Evolutionary conservation across 2,329 filamentous ascomycete species (phyloP).

Genomic region (Alternaria consortialis): DNA sequence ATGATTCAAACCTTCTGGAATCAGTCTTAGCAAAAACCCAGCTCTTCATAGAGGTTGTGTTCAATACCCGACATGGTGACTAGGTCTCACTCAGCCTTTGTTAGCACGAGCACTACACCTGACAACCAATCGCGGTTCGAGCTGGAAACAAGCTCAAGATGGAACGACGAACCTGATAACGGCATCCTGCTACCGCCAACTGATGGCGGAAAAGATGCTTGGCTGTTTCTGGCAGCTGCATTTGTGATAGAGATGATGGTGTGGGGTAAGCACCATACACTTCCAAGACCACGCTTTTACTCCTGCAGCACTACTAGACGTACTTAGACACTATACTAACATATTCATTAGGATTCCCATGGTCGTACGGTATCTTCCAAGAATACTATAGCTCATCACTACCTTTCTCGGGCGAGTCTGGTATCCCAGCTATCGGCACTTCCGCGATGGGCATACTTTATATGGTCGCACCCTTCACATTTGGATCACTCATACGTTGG

Average conservation of each 20-base stretch:
- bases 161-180: constrained; percentile 12
- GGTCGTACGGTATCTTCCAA: constrained; percentile 75
- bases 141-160: constrained; percentile 10
- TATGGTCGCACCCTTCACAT: constrained; percentile 53
- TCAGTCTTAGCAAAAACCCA: background rate
- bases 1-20: background rate
- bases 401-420: constrained; percentile 63
- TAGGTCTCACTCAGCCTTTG: constrained; percentile 2
- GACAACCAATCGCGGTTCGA: constrained; percentile 10
- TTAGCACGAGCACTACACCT: background rate
- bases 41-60: background rate
- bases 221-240: constrained; percentile 60
- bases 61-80: background rate
- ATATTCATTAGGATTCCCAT: constrained; percentile 66
- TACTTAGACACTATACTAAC: constrained; percentile 5
- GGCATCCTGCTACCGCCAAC: constrained; percentile 52
- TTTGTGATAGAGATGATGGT: constrained; percentile 62
- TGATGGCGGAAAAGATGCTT: constrained; percentile 62
- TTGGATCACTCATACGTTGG: constrained; percentile 47
- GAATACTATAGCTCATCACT: constrained; percentile 70
- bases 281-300: background rate
- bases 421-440: constrained; percentile 71
- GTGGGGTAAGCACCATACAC: constrained; percentile 50
- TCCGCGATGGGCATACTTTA: constrained; percentile 65
- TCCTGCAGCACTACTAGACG: background rate